Evolutionary conservation across 805 yeast species (phyloP).

Genomic region (Saccharomycopsis capsularis): DNA sequence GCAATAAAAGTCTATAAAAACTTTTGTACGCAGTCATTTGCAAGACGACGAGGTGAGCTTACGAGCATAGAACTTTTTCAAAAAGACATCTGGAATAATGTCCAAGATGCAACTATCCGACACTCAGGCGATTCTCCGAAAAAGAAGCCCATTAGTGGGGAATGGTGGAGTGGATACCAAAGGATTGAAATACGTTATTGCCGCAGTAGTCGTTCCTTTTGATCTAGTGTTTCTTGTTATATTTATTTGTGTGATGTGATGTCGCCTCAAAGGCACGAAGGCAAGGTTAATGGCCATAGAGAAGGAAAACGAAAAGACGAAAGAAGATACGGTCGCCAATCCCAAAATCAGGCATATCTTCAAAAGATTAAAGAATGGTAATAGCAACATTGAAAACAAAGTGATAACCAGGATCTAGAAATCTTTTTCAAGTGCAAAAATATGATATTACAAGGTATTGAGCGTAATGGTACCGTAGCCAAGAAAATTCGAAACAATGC

Average conservation of each 20-base stretch:
- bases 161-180: conserved; percentile 19
- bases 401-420: conserved; percentile 9
- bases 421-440: conserved; percentile 9
- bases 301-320: not conserved
- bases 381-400: conserved; percentile 14
- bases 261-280: conserved; percentile 8
- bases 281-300: not conserved
- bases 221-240: conserved; percentile 12
- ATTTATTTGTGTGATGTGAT: conserved; percentile 10
- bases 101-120: conserved; percentile 2
- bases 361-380: not conserved
- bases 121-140: not conserved
- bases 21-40: too few relatives aligned
- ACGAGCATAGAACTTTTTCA: too few relatives aligned
- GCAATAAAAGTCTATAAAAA: too few relatives aligned
- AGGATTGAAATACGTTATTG: conserved; percentile 17
- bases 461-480: conserved; percentile 8
- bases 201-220: conserved; percentile 19
- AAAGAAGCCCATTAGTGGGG: conserved; percentile 12
- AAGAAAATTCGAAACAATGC: conserved; percentile 16
- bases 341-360: not conserved
- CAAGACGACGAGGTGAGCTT: too few relatives aligned
- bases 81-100: not conserved
- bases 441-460: conserved; percentile 17
- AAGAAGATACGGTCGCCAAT: conserved; percentile 2